Conservation (phyloP, 2,329 filamentous ascomycete species). For the Chaetoscypha palmicola region DNA sequence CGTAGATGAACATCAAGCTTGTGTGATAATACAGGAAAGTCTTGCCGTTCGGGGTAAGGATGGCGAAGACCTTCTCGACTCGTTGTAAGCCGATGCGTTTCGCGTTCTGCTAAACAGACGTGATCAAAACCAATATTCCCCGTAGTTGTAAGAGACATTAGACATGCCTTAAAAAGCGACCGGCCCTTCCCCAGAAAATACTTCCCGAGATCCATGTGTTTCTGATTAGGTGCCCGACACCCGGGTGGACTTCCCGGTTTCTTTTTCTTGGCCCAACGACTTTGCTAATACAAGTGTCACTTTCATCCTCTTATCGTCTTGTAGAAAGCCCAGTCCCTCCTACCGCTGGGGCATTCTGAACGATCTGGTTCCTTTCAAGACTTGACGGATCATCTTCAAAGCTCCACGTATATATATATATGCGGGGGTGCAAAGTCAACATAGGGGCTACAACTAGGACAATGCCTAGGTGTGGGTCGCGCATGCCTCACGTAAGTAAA, state of each 20-base stretch:
- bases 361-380: conserved; percentile 14
- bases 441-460: conserved; percentile 22
- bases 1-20: too few relatives aligned
- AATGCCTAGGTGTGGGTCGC: conserved; percentile 15
- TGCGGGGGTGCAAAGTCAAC: conserved; percentile 20
- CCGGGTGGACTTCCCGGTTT: neutral
- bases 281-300: conserved; percentile 20
- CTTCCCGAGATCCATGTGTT: conserved; percentile 23
- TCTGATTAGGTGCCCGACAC: conserved; percentile 3
- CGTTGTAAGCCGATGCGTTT: neutral
- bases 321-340: too few relatives aligned
- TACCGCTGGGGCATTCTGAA: conserved; percentile 16
- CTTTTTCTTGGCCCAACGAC: conserved; percentile 20
- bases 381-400: conserved; percentile 14
- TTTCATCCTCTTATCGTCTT: conserved; percentile 16
- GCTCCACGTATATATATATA: conserved; percentile 19
- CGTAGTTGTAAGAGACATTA: neutral
- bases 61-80: neutral
- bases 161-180: conserved; percentile 17
- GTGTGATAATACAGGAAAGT: too few relatives aligned
- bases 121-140: neutral
- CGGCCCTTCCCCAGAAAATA: conserved; percentile 23
- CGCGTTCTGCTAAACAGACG: neutral
- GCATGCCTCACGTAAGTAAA: conserved; percentile 17
- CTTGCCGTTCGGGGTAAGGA: too few relatives aligned